Evolutionary conservation across 805 yeast species (phyloP), one percentile per base, ranked within the genome.

Genomic region (Metschnikowia picachoensis): DNA sequence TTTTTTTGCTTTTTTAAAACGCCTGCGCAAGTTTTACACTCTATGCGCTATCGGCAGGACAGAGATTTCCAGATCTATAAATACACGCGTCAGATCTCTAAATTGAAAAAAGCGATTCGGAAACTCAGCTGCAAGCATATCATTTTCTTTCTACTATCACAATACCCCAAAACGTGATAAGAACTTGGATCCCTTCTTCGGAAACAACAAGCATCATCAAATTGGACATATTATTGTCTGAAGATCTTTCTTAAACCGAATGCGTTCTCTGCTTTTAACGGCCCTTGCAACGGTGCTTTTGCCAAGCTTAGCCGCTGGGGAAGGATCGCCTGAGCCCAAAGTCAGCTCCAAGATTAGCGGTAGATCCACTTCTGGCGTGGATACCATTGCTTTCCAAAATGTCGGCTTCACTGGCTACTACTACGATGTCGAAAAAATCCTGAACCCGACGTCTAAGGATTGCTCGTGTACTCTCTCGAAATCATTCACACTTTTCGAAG

Each of bases 381-480:
- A 70, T 31, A 69, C 68, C 5, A 53, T 82, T 14, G 76, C 76
- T 50, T 80, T 79, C 46, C 64, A 65, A 11, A 82, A 82, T 59
- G 60, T 80, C 27, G 87, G 87, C 0, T 82, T 65, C 55, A 59
- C 66, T 3, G 87, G 87, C 8, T 61, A 68, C 47, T 82, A 76
- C 60, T 68, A 56, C 53, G 70, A 72, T 41, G 86, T 82, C 13
- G 60, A 61, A 34, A 58, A 61, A 9, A 62, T 81, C 29, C 72
- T 67, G 40, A 65, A 78, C 34, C 59, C 71, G 3, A 63, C 66
- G 40, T 55, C 67, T 28, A 75, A 73, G 39, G 55, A 65, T 4
- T 82, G 87, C 64, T 58, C 74, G 9, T 76, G 85, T 58, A 67
- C 63, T 29, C 53, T 70, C 31, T 65, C 72, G 47, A 47, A 52